Evolutionary conservation across 2,329 filamentous ascomycete species (phyloP), one percentile per base, ranked within the genome.

Genomic region (Phialocephala subalpina): DNA sequence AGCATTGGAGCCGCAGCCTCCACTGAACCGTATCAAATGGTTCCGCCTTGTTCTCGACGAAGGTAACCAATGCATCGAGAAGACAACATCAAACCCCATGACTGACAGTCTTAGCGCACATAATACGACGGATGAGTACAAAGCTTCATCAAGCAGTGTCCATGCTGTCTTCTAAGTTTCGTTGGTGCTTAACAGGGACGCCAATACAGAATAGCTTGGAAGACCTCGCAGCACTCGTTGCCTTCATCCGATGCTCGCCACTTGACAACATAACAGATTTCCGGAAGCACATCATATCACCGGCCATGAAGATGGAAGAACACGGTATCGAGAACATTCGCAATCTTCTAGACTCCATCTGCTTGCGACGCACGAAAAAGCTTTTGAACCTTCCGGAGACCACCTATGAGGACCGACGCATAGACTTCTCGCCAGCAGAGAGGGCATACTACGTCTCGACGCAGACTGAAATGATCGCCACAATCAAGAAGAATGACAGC

Each of bases 51-150:
- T 83, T 0, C 75, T 83, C 0, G 79, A 84, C 33, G 83, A 83
- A 78, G 82, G 81, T 82, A 76, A 60, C 67, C 35, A 6, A 4
- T 53, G 35, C 60, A 16, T n/a, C 8, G 6, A 38, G 3, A 20
- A 16, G 12, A 42, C 27, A 38, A n/a, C n/a, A n/a, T n/a, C n/a
- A n/a, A n/a, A n/a, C n/a, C n/a, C n/a, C n/a, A n/a, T n/a, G n/a
- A n/a, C 35, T 55, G 52, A 64, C 49, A 60, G 20, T 33, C 4
- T 27, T 58, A 84, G 84, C 83, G 0, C 83, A 87, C 61, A 78
- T 79, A 2, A 85, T 87, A 33, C 81, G 85, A 20, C 80, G 80
- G 0, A 79, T 78, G 25, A 75, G 79, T 1, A 86, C 84, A 0
- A 78, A 75, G 0, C 79, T 83, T 12, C 79, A 82, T 67, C 77